These are phyloP conservation scores for Alectoria sarmentosa DNA, from an alignment of 495 filamentous ascomycete species.

Conservation along the genomic window DNA sequence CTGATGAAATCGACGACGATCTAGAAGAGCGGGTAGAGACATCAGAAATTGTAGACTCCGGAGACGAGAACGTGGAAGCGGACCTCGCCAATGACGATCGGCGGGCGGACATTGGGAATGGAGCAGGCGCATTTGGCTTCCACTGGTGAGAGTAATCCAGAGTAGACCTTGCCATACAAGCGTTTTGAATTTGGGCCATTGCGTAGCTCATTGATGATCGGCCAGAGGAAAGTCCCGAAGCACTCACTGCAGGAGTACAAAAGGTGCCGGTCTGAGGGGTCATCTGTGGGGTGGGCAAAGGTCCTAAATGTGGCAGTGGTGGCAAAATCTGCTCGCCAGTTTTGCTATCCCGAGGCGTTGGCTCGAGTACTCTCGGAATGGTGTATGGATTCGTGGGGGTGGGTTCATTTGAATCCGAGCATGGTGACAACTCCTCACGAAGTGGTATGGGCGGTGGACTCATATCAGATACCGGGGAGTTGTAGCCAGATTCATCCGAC, in stretches of 20 bases:
- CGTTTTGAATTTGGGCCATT: constrained; percentile 67
- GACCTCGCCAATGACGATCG: constrained; percentile 73
- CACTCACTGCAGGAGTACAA: constrained; percentile 89
- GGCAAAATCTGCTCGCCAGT: constrained; percentile 38
- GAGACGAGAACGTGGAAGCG: constrained; percentile 71
- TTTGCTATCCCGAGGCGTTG: constrained; percentile 34
- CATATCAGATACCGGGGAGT: constrained; percentile 26
- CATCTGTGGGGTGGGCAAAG: constrained; percentile 71
- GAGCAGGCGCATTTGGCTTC: constrained; percentile 45
- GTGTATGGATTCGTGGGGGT: constrained; percentile 39
- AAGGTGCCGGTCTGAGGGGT: constrained; percentile 69
- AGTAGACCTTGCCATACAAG: constrained; percentile 57
- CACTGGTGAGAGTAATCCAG: constrained; percentile 45
- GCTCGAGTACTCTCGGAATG: constrained; percentile 55
- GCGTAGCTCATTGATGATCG: constrained; percentile 69
- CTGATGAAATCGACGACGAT: constrained; percentile 43
- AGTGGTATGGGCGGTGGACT: constrained; percentile 23
- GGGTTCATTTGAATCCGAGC: constrained; percentile 37
- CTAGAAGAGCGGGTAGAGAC: constrained; percentile 49
- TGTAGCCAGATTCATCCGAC: constrained; percentile 27
- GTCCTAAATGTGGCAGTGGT: constrained; percentile 51
- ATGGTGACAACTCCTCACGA: constrained; percentile 26
- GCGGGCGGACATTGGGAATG: constrained; percentile 47
- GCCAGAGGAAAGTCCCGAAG: constrained; percentile 44
- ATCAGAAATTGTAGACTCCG: constrained; percentile 88